These are phyloP conservation scores for Endoconidiophora polonica DNA, from an alignment of 2,329 filamentous ascomycete genomes.

Conservation along the genomic window DNA sequence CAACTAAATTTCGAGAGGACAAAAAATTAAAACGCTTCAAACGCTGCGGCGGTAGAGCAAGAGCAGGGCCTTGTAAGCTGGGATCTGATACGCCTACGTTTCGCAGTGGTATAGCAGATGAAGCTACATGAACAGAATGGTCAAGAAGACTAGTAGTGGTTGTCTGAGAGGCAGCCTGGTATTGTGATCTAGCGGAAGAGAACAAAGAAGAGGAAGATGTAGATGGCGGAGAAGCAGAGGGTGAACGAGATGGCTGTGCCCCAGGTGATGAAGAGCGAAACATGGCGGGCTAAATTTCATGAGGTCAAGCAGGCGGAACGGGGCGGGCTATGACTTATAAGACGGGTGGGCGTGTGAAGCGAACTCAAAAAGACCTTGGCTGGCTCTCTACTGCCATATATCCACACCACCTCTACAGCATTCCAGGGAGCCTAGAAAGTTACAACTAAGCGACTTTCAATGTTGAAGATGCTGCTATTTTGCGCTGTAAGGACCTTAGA, in stretches of 20 bases:
- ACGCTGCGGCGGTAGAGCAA: not conserved
- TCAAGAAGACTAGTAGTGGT: not conserved
- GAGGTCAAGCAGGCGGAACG: not conserved
- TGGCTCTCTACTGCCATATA: no score
- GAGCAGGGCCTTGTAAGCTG: not conserved
- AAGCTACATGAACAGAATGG: not conserved
- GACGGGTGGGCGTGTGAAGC: not conserved
- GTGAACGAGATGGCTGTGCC: not conserved
- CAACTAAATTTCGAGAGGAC: not conserved
- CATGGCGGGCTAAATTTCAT: conserved; percentile 5
- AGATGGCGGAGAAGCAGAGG: not conserved
- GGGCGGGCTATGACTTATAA: conserved; percentile 6
- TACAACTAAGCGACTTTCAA: no score
- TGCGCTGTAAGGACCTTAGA: no score
- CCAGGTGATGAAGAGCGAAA: not conserved
- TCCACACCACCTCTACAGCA: no score
- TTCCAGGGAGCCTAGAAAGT: no score
- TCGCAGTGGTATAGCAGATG: not conserved
- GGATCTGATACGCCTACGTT: not conserved
- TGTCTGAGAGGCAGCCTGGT: not conserved
- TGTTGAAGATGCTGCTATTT: no score
- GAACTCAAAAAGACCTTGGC: no score
- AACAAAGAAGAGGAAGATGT: not conserved
- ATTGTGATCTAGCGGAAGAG: not conserved
- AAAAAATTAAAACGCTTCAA: not conserved